These are phyloP conservation scores for Jaapia argillacea DNA, from an alignment of 768 basidiomycete genomes.

Conservation along the genomic window DNA sequence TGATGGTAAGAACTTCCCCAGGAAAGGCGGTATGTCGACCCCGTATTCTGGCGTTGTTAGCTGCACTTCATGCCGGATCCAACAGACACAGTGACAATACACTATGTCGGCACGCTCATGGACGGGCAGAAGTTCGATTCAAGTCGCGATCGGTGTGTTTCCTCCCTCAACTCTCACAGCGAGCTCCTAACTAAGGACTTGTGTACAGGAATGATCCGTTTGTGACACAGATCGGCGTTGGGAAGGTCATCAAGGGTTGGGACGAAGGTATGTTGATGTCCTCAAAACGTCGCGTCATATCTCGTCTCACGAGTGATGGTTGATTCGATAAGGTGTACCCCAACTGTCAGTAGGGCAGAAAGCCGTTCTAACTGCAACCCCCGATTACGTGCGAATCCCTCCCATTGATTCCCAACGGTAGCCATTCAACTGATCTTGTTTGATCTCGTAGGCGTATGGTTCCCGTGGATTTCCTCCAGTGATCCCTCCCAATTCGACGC, in stretches of 20 bases:
- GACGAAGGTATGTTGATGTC: neutral
- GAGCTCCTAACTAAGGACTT: neutral
- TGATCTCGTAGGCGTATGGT: too few species aligned
- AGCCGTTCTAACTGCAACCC: constrained; percentile 50
- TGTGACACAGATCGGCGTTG: neutral
- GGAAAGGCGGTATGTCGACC: constrained; percentile 48
- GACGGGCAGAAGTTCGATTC: neutral
- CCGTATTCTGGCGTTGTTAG: constrained; percentile 10
- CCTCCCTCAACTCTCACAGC: neutral
- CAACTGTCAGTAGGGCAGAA: constrained; percentile 72
- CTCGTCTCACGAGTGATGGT: constrained; percentile 1
- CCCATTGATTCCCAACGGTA: neutral
- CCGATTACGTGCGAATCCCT: constrained; percentile 59
- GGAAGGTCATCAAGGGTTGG: constrained; percentile 1
- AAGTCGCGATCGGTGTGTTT: neutral
- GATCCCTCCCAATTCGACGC: constrained; percentile 70
- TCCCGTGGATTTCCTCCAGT: constrained; percentile 65
- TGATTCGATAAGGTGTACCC: constrained; percentile 47
- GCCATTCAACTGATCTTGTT: too few species aligned
- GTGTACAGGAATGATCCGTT: neutral
- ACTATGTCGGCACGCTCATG: neutral
- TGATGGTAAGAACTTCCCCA: constrained; percentile 56
- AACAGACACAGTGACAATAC: neutral
- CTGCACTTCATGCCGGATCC: constrained; percentile 5
- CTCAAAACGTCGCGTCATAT: neutral